phyloP scores from a whole-genome alignment of 2,329 filamentous ascomycete genomes.

The Aphanoascus verrucosus region DNA sequence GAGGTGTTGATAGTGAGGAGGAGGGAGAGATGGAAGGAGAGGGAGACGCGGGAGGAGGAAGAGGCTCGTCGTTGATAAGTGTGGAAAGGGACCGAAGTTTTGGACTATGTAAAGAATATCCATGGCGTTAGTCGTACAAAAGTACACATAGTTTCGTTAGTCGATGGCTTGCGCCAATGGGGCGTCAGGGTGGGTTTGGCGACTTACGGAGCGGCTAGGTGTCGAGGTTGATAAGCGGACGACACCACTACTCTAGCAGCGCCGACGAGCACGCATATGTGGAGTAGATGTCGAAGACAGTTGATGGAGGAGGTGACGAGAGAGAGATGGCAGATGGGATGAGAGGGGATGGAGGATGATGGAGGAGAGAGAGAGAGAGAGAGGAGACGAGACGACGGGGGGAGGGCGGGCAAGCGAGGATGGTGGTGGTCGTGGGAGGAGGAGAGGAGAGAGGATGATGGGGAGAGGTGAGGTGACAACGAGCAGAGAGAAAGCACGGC shows the following conservation, averaged over 20 bases:
- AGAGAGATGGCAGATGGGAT: background rate
- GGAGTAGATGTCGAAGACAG: slow-evolving; percentile 5
- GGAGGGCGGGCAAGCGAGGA: background rate
- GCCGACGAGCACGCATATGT: slow-evolving; percentile 18
- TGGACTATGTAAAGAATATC: slow-evolving; percentile 1
- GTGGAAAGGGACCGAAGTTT: slow-evolving; percentile 13
- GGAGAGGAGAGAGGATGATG: background rate
- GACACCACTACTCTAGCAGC: slow-evolving; percentile 27
- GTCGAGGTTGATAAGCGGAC: slow-evolving; percentile 2
- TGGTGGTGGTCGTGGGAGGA: background rate
- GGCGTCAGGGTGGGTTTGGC: slow-evolving; percentile 3
- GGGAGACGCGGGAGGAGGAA: background rate
- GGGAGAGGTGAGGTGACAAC: slow-evolving; percentile 2
- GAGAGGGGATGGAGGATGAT: slow-evolving; percentile 16
- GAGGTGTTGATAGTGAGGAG: slow-evolving; percentile 13
- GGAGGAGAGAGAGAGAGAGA: slow-evolving; percentile 12
- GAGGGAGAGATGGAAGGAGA: slow-evolving; percentile 11
- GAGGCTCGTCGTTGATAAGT: slow-evolving; percentile 19
- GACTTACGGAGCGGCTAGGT: slow-evolving; percentile 4
- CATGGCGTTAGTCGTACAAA: slow-evolving; percentile 7
- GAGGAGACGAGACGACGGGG: slow-evolving; percentile 18
- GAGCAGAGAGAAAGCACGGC: background rate
- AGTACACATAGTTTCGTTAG: slow-evolving; percentile 1
- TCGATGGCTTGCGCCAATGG: slow-evolving; percentile 8
- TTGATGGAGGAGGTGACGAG: slow-evolving; percentile 2